Percentiles rank a stretch among this genome's conserved stretches.
These are phyloP conservation scores for Blastobotrys chiropterorum DNA, from an alignment of 805 yeast species.

Conservation along the genomic window DNA sequence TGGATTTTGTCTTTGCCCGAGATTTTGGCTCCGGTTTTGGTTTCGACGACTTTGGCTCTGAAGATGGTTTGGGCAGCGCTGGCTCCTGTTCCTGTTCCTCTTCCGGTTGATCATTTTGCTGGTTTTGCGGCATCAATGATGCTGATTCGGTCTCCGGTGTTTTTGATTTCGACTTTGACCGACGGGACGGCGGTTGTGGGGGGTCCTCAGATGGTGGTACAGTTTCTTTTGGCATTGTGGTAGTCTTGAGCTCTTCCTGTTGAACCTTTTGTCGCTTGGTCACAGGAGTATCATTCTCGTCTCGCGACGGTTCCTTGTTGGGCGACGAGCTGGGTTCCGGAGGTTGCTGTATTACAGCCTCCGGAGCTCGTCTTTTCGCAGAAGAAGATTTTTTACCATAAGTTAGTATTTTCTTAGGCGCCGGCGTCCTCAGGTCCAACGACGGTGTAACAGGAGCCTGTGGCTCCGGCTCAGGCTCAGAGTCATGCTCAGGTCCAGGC, in stretches of 20 bases:
- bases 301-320: too few species aligned
- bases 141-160: too few species aligned
- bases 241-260: too few species aligned
- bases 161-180: too few species aligned
- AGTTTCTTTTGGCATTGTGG: neutral
- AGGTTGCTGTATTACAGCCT: too few species aligned
- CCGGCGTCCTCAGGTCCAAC: neutral
- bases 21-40: neutral
- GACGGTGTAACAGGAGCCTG: neutral
- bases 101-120: neutral
- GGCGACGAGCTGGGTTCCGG: too few species aligned
- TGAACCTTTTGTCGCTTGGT: neutral
- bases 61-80: neutral
- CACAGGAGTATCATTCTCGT: neutral
- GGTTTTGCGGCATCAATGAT: too few species aligned
- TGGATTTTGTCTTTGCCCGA: neutral
- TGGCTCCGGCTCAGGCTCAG: neutral
- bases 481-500: neutral
- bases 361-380: neutral
- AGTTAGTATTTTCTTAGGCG: neutral
- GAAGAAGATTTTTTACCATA: neutral
- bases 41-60: neutral
- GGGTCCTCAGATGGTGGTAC: neutral
- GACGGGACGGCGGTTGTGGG: too few species aligned
- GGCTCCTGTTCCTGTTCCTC: neutral